phyloP scores from a whole-genome alignment of 805 yeast species.

The Nakazawaea anatomiae region DNA sequence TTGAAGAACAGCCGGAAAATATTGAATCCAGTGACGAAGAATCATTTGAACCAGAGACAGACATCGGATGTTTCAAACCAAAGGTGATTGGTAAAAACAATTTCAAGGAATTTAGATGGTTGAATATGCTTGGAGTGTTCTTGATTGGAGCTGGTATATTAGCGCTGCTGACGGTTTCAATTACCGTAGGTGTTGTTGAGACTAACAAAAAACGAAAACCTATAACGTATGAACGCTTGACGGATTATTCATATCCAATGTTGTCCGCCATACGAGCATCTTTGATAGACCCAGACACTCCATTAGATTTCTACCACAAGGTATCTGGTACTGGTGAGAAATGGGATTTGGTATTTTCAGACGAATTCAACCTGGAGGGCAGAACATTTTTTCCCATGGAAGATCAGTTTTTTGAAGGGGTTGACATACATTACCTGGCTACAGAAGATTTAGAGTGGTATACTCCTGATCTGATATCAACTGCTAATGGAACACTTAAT shows the following conservation, averaged over 20 bases:
- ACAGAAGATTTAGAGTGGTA: constrained; percentile 86
- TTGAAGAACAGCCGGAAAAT: not conserved
- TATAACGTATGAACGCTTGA: constrained; percentile 31
- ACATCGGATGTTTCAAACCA: not conserved
- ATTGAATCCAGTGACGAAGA: not conserved
- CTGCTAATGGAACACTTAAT: constrained; percentile 58
- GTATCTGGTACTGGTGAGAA: constrained; percentile 44
- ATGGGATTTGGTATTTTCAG: constrained; percentile 74
- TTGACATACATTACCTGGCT: constrained; percentile 70
- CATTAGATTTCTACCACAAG: constrained; percentile 38
- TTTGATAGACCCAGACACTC: constrained; percentile 61
- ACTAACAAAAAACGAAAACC: constrained; percentile 16
- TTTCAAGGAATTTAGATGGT: not conserved
- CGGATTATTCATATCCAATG: constrained; percentile 44
- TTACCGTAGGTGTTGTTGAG: not conserved
- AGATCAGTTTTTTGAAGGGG: constrained; percentile 79
- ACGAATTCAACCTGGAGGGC: constrained; percentile 78
- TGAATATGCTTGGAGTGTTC: not conserved
- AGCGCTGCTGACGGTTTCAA: not conserved
- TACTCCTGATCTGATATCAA: constrained; percentile 72
- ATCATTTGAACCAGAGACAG: not conserved
- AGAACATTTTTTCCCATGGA: constrained; percentile 77
- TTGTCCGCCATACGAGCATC: constrained; percentile 46
- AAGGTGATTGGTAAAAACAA: not conserved
- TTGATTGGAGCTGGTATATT: not conserved